A percentile compares a stretch with the other conserved stretches of the same genome.
These are phyloP conservation scores for Tolypocladium album DNA, from an alignment of 2,329 filamentous ascomycete genomes.

Conservation along the genomic window DNA sequence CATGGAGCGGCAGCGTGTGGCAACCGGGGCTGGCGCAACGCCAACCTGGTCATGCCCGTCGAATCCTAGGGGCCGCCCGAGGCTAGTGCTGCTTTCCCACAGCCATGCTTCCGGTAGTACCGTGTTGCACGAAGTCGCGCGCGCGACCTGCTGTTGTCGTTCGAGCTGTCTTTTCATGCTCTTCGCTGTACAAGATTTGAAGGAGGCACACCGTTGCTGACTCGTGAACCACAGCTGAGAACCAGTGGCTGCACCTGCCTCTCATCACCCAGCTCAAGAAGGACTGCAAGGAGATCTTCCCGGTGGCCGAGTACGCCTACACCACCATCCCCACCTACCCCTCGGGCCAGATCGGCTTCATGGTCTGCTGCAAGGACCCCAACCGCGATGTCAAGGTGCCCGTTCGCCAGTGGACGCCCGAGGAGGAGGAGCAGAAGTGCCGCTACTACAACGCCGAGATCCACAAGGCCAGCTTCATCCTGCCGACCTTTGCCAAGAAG, in stretches of 20 bases:
- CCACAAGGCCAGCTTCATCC: constrained; percentile 85
- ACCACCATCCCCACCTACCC: constrained; percentile 99
- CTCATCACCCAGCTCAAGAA: constrained; percentile 95
- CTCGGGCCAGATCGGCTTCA: constrained; percentile 98
- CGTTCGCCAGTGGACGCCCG: constrained; percentile 65
- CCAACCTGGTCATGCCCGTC: background rate
- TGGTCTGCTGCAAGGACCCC: constrained; percentile 97
- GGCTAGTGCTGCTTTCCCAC: constrained; percentile 29
- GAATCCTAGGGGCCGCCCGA: constrained; percentile 21
- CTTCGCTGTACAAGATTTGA: background rate
- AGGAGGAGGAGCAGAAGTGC: constrained; percentile 90
- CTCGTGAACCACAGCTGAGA: constrained; percentile 59
- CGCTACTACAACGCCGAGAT: constrained; percentile 97
- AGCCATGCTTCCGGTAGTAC: constrained; percentile 26
- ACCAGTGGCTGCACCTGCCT: constrained; percentile 95
- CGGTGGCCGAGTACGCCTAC: constrained; percentile 95
- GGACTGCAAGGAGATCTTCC: constrained; percentile 94
- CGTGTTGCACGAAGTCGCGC: constrained; percentile 13
- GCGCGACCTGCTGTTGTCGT: constrained; percentile 1
- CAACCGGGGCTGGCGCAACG: background rate
- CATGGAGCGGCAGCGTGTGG: constrained; percentile 18
- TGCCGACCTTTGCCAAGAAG: constrained; percentile 89
- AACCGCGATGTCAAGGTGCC: constrained; percentile 76
- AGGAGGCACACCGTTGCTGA: background rate
- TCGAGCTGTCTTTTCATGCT: constrained; percentile 7